Evolutionary conservation across 495 filamentous ascomycete genomes (phyloP), one percentile per base, ranked within the genome.

Genomic region (Podospora comata): DNA sequence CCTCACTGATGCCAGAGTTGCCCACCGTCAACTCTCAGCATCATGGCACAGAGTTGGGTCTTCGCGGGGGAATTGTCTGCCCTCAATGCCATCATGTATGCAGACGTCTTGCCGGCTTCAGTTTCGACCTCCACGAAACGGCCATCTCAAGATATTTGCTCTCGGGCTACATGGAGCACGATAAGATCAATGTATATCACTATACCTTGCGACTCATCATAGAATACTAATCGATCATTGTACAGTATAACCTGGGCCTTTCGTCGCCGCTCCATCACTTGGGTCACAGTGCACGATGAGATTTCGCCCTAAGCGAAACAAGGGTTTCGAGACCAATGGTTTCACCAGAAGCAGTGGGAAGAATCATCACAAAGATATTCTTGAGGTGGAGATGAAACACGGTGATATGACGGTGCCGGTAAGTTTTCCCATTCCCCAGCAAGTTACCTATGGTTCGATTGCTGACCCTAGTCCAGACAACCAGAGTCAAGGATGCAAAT

Each of bases 261-360:
- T 86, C 0, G 89, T 96, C 28, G 89, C 90, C 0, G 89, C 91
- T 0, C 78, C 94, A 1, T 93, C 91, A 0, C 81, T 96, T 3
- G 93, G 93, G 1, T 85, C 84, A 0, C 82, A 84, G 1, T 87
- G 91, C 0, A 79, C 73, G 2, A 96, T 96, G 91, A 71, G 70
- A 11, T 83, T 94, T 65, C 85, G 90, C 1, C 84, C 91, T 71
- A 97, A 96, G 77, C 71, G 74, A 4, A 86, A 83, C 60, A 80
- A 84, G 28, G 83, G 76, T 27, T 77, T 78, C 34, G 85, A 84
- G 5, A 48, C 39, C 39, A 11, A 13, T 48, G 55, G 3, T 20
- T 19, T 18, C n/a, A 9, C 23, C 55, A 58, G 18, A 13, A 20
- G 18, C n/a, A 3, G 55, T 7, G 39, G 15, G 2, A 48, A 70